Percentiles rank a stretch among this genome's conserved stretches.
These are phyloP conservation scores for Periconia digitata DNA, from an alignment of 2,329 filamentous ascomycete species.

Conservation along the genomic window DNA sequence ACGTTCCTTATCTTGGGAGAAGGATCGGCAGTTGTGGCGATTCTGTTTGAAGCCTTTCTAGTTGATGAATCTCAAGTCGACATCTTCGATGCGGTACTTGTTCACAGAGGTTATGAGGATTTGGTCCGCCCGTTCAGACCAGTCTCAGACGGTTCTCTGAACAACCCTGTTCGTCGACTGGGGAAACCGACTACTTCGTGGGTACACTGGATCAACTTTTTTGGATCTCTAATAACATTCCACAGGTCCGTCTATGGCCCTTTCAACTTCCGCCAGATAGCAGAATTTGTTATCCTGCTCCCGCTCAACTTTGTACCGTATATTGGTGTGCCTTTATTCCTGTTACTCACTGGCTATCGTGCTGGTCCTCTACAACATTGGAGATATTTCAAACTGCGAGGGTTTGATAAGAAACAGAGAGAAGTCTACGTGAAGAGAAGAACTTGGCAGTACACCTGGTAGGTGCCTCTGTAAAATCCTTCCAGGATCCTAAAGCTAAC, in stretches of 20 bases:
- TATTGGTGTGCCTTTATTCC: slow-evolving; percentile 80
- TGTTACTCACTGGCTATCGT: slow-evolving; percentile 83
- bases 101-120: slow-evolving; percentile 70
- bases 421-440: slow-evolving; percentile 68
- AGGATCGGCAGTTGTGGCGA: slow-evolving; percentile 61
- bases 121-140: slow-evolving; percentile 50
- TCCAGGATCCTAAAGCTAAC: slow-evolving; percentile 9
- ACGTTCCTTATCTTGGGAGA: slow-evolving; percentile 78
- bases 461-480: slow-evolving; percentile 10
- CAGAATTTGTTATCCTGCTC: slow-evolving; percentile 70
- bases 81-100: slow-evolving; percentile 75
- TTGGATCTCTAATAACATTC: neutral
- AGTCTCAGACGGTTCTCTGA: slow-evolving; percentile 66
- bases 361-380: slow-evolving; percentile 89
- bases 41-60: slow-evolving; percentile 56
- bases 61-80: slow-evolving; percentile 75
- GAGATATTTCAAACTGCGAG: slow-evolving; percentile 82
- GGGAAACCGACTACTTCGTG: slow-evolving; percentile 74
- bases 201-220: slow-evolving; percentile 48
- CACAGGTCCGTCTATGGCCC: slow-evolving; percentile 67
- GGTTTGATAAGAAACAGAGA: slow-evolving; percentile 71
- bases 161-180: slow-evolving; percentile 74
- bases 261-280: slow-evolving; percentile 86
- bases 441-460: slow-evolving; percentile 84
- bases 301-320: slow-evolving; percentile 85